Conservation (phyloP, 257 asterid genomes). For the Anisodus acutangulus region DNA sequence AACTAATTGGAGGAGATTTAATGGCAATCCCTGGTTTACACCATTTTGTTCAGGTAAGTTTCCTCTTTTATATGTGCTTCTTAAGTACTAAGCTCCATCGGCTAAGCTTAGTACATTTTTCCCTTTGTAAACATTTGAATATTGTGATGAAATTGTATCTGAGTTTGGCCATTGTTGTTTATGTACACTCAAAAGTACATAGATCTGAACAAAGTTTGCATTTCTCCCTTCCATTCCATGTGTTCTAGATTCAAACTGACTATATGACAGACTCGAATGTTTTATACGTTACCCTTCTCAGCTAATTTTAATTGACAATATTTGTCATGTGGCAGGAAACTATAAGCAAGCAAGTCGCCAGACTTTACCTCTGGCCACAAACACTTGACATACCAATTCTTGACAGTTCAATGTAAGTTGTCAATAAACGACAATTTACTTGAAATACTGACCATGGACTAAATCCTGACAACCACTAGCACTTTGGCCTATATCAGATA, state of each 20-base stretch:
- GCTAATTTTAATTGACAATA: background rate
- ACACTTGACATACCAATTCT: slow-evolving; percentile 64
- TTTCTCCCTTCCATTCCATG: no score
- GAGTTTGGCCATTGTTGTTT: background rate
- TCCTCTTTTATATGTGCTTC: slow-evolving; percentile 11
- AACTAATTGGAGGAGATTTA: slow-evolving; percentile 66
- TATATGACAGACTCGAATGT: background rate
- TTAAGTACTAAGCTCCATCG: background rate
- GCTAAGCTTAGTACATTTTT: slow-evolving; percentile 42
- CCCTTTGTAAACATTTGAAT: background rate
- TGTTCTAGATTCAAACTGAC: background rate
- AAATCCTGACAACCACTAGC: background rate
- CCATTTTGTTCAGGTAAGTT: slow-evolving; percentile 67
- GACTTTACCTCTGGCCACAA: slow-evolving; percentile 79
- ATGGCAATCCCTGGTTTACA: slow-evolving; percentile 88
- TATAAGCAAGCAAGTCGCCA: slow-evolving; percentile 55
- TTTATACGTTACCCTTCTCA: background rate
- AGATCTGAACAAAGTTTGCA: background rate
- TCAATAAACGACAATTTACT: background rate
- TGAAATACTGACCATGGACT: slow-evolving; percentile 26
- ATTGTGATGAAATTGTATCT: background rate
- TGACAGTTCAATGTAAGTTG: slow-evolving; percentile 72
- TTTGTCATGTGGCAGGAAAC: slow-evolving; percentile 54
- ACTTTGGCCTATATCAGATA: background rate
- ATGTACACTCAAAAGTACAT: background rate